A percentile compares a stretch with the other conserved stretches of the same genome.
These are phyloP conservation scores for Stemphylium beticola DNA, from an alignment of 2,329 filamentous ascomycete species.

Conservation along the genomic window DNA sequence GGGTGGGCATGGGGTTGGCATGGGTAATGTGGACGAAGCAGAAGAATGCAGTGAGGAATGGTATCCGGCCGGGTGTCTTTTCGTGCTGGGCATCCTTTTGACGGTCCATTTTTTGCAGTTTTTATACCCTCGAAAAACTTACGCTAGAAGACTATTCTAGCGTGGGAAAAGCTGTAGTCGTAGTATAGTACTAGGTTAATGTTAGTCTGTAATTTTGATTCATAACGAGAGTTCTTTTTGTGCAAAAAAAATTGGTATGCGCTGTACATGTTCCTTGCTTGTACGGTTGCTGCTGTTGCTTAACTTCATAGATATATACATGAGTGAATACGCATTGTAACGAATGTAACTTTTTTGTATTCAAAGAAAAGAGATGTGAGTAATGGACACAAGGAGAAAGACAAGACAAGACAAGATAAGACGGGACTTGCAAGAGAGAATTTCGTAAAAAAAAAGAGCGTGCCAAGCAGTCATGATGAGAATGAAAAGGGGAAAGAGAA, in stretches of 20 bases:
- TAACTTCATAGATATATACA: not conserved
- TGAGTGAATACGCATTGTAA: not conserved
- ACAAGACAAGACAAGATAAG: not conserved
- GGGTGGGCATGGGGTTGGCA: not conserved
- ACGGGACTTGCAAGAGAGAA: not conserved
- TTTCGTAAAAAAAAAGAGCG: not conserved
- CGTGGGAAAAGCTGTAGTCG: not conserved
- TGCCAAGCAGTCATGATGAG: not conserved
- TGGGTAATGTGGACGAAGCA: not conserved
- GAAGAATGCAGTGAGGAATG: not conserved
- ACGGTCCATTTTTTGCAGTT: not conserved
- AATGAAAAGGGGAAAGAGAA: not conserved
- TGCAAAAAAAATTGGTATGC: not conserved
- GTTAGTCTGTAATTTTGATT: not conserved
- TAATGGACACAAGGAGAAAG: not conserved
- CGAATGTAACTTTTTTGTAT: too few species aligned
- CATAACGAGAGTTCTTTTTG: not conserved
- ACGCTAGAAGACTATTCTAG: too few species aligned
- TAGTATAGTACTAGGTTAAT: not conserved
- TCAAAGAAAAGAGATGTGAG: too few species aligned
- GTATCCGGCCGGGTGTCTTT: not conserved
- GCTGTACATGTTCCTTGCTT: not conserved
- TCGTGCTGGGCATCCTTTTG: too few species aligned
- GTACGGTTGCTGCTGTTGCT: not conserved
- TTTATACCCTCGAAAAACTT: conserved; percentile 5